A percentile compares a stretch with the other conserved stretches of the same genome.
Conservation (phyloP, 345 rosid species). For the Garcia nutans region DNA sequence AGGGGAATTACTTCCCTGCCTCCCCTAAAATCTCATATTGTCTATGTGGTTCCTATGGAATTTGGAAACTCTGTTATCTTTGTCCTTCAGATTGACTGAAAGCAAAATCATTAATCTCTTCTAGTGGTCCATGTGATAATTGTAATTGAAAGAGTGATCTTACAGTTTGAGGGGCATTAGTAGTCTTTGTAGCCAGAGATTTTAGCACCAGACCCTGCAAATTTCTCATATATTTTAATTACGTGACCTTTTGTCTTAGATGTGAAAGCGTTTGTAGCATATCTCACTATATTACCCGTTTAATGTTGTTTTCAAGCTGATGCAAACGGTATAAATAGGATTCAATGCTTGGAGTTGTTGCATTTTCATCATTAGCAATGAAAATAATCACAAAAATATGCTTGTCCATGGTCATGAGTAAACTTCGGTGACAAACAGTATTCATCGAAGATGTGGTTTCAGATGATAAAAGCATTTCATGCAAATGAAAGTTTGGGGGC, state of each 20-base stretch:
- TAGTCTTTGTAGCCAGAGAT: background rate
- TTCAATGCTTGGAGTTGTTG: background rate
- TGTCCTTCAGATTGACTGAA: background rate
- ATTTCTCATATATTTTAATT: background rate
- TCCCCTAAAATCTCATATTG: background rate
- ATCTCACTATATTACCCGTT: no score
- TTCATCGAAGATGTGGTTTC: background rate
- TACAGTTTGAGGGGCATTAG: background rate
- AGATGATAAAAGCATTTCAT: background rate
- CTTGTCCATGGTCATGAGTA: background rate
- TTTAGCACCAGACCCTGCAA: background rate
- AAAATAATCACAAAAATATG: background rate
- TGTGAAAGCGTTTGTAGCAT: background rate
- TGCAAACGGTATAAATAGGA: background rate
- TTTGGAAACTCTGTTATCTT: background rate
- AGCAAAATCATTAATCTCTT: background rate
- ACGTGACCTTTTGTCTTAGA: background rate
- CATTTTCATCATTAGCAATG: background rate
- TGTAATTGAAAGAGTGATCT: background rate
- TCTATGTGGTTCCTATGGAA: background rate
- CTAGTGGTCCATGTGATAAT: background rate
- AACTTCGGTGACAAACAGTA: background rate
- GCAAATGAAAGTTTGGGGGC: background rate
- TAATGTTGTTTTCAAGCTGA: background rate
- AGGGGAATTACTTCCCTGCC: background rate